Base-by-base conservation (phyloP, 768 basidiomycete genomes). In the Flagelloscypha sp. region DNA sequence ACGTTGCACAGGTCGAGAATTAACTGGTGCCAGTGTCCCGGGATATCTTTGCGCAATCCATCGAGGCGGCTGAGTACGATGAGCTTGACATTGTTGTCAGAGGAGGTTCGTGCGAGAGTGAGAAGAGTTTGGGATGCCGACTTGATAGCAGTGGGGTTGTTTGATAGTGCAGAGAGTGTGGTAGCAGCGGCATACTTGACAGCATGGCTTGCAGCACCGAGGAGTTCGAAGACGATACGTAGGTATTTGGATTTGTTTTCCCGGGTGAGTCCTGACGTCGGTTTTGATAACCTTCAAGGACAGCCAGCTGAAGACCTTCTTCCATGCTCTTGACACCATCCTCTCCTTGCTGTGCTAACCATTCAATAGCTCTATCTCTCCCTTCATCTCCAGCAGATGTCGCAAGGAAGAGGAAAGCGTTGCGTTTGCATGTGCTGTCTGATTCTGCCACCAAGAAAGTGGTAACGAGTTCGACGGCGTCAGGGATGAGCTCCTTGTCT, bases 121-220 rank as follows among this genome's bases (percentile, higher is more conserved):
- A 36, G 36, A 17, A 40, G 7, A 8, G 24, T 21, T 27, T 6
- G 24, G 18, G 17, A 35, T 59, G 16, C 23, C 88, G 90, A 90
- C 71, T 97, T 98, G 42, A 98, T 76, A 7, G 95, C 95, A 13
- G 90, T 87, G 10, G 92, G 82, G 57, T 94, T 94, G 59, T 94
- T 89, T 0, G 94, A 97, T 22, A 98, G 70, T 3, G 84, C 79
- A 1, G 95, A 98, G 27, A 98, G 71, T 3, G 89, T 94, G 4
- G 84, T 90, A 2, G 95, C 94, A 15, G 94, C 94, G 53, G 98
- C 95, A 50, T 98, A 98, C 56, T 94, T 95, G 41, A 97, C 94
- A 4, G 89, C 86, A 54, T 92, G 84, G 6, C 89, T 93, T 0
- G 84, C 68, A 2, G 85, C 81, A 51, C 85, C 86, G 31, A 98